Conservation (phyloP, 2,329 filamentous ascomycete genomes). For the Epichloe elymi region DNA sequence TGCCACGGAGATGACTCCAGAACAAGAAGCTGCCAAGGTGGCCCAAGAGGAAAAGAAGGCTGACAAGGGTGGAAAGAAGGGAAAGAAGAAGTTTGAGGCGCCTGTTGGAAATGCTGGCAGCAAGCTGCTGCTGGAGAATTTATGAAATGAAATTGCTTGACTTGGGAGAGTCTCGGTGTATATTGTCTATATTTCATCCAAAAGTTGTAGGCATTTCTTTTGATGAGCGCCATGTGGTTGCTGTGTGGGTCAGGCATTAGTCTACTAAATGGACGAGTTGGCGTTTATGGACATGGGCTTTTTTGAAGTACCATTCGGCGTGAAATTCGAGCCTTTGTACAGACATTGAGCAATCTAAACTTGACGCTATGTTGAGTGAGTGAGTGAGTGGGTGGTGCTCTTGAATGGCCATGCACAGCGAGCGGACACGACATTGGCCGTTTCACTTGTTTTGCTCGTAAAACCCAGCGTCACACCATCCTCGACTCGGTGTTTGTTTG, state of each 20-base stretch:
- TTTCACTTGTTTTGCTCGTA: not conserved
- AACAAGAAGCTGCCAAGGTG: constrained; percentile 38
- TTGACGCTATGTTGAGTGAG: too few species aligned
- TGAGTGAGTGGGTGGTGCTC: not conserved
- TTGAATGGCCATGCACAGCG: not conserved
- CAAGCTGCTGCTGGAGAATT: constrained; percentile 45
- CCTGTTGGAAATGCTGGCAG: constrained; percentile 49
- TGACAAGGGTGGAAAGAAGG: constrained; percentile 28
- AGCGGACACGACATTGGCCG: not conserved
- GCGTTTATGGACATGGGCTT: not conserved
- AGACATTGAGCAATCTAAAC: not conserved
- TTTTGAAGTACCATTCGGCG: not conserved
- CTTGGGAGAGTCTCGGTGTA: not conserved
- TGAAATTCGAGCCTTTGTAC: not conserved
- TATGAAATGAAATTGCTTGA: constrained; percentile 23
- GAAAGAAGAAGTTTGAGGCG: constrained; percentile 29
- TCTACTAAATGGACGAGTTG: constrained; percentile 2
- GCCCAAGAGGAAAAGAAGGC: constrained; percentile 32
- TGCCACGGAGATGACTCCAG: constrained; percentile 42
- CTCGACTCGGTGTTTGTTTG: not conserved
- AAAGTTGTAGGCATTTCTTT: not conserved
- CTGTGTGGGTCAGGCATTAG: not conserved
- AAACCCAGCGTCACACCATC: constrained; percentile 1
- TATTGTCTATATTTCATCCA: not conserved
- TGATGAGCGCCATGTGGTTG: not conserved